Conservation (phyloP, 805 yeast species). For the Schwanniomyces vanrijiae region DNA sequence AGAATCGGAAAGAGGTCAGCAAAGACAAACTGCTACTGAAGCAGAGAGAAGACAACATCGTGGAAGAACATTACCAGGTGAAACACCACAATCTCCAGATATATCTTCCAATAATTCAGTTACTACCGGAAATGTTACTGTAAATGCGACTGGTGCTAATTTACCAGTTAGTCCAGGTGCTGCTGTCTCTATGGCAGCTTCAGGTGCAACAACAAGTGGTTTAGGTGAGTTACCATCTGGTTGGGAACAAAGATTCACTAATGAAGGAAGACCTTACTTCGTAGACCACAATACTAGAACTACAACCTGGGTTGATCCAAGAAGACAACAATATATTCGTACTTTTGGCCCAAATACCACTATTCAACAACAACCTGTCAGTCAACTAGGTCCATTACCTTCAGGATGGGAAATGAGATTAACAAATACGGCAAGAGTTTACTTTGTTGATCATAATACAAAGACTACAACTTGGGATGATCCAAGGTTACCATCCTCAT, state of each 20-base stretch:
- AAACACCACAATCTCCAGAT: constrained; percentile 33
- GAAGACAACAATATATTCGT: constrained; percentile 97
- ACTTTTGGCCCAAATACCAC: constrained; percentile 90
- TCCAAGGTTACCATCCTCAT: constrained; percentile 94
- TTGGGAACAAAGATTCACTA: constrained; percentile 98
- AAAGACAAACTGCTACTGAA: constrained; percentile 70
- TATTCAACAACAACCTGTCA: constrained; percentile 96
- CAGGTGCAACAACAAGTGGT: constrained; percentile 92
- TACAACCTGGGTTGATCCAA: constrained; percentile 99
- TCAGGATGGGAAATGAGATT: constrained; percentile 99
- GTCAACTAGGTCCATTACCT: constrained; percentile 96
- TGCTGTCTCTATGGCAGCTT: constrained; percentile 66
- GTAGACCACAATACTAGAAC: constrained; percentile 99
- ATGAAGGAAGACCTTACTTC: constrained; percentile 97
- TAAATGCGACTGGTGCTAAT: constrained; percentile 43
- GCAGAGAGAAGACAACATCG: constrained; percentile 89
- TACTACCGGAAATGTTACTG: constrained; percentile 48
- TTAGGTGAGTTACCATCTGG: constrained; percentile 97
- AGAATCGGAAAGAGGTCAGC: constrained; percentile 67
- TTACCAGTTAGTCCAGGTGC: constrained; percentile 64
- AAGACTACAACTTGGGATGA: constrained; percentile 99
- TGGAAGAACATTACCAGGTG: constrained; percentile 84
- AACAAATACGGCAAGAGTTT: constrained; percentile 97
- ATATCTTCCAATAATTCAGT: constrained; percentile 22
- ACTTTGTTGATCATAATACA: constrained; percentile 98